Evolutionary conservation across 768 basidiomycete species (phyloP).

Genomic region (Boletus edulis): DNA sequence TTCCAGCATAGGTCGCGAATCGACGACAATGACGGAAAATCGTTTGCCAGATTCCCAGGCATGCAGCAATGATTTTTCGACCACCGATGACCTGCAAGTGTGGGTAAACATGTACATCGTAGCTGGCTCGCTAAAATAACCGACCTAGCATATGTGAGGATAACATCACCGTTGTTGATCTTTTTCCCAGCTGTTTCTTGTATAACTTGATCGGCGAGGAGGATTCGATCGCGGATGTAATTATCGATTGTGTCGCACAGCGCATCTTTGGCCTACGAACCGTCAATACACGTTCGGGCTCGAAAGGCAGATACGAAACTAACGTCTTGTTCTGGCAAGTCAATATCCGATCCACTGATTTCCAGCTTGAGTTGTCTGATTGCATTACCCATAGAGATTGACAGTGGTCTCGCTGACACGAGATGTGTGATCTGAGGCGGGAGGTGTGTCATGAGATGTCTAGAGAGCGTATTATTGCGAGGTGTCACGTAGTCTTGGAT

Average conservation of each 20-base stretch:
- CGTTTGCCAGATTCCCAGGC: slow-evolving; percentile 71
- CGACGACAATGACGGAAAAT: slow-evolving; percentile 91
- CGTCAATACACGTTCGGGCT: background rate
- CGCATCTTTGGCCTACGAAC: slow-evolving; percentile 75
- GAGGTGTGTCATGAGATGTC: slow-evolving; percentile 89
- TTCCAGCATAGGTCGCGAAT: slow-evolving; percentile 93
- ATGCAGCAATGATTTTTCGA: slow-evolving; percentile 82
- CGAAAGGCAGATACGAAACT: slow-evolving; percentile 15
- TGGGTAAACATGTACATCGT: background rate
- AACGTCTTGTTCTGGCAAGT: slow-evolving; percentile 94
- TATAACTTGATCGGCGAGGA: slow-evolving; percentile 91
- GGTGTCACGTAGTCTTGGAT: slow-evolving; percentile 91
- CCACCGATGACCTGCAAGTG: slow-evolving; percentile 78
- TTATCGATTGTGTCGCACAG: slow-evolving; percentile 85
- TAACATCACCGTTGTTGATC: slow-evolving; percentile 90
- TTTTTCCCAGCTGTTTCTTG: slow-evolving; percentile 86
- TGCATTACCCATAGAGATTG: slow-evolving; percentile 92
- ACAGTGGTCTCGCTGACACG: slow-evolving; percentile 85
- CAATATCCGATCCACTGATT: slow-evolving; percentile 88
- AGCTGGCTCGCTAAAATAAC: slow-evolving; percentile 11
- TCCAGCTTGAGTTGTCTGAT: slow-evolving; percentile 94
- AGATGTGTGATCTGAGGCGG: slow-evolving; percentile 92
- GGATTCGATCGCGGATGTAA: slow-evolving; percentile 92
- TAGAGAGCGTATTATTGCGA: slow-evolving; percentile 78
- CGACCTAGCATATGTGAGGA: slow-evolving; percentile 91